phyloP scores from a whole-genome alignment of 768 basidiomycete genomes.

The Termitomyces sp. region DNA sequence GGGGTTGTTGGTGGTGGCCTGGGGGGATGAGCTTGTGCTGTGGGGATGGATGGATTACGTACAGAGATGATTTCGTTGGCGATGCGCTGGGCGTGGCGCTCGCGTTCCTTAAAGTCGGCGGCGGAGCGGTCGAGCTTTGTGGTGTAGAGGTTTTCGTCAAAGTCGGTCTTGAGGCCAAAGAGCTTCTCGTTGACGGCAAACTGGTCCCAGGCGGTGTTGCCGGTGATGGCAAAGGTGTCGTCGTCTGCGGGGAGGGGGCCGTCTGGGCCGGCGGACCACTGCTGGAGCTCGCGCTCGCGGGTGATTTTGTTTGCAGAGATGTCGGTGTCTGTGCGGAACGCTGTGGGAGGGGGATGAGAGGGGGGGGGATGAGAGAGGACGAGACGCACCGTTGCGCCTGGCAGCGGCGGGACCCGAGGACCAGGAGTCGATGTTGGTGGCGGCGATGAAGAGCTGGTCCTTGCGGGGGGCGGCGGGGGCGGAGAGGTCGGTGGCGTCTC shows the following conservation, averaged over 20 bases:
- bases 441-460: conserved; percentile 66
- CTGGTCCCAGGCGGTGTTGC: conserved; percentile 74
- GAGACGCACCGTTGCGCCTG: conserved; percentile 61
- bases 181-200: conserved; percentile 90
- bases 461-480: conserved; percentile 66
- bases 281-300: conserved; percentile 77
- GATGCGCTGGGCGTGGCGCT: conserved; percentile 81
- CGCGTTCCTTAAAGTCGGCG: conserved; percentile 85
- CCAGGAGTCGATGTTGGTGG: conserved; percentile 72
- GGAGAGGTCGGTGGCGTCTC: conserved; percentile 73
- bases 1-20: conserved; percentile 68
- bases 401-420: conserved; percentile 72
- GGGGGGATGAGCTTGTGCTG: background rate
- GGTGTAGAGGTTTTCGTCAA: conserved; percentile 93
- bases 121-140: conserved; percentile 86
- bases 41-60: conserved; percentile 24
- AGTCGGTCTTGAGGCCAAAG: conserved; percentile 89
- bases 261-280: conserved; percentile 60
- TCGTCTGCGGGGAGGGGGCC: conserved; percentile 50
- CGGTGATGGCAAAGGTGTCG: conserved; percentile 59
- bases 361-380: conserved; percentile 6
- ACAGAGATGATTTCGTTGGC: conserved; percentile 92
- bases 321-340: conserved; percentile 81
- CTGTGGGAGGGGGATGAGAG: conserved; percentile 32
- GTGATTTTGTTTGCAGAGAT: conserved; percentile 57